phyloP scores from a whole-genome alignment of 805 yeast genomes.

The Spathaspora boniae region DNA sequence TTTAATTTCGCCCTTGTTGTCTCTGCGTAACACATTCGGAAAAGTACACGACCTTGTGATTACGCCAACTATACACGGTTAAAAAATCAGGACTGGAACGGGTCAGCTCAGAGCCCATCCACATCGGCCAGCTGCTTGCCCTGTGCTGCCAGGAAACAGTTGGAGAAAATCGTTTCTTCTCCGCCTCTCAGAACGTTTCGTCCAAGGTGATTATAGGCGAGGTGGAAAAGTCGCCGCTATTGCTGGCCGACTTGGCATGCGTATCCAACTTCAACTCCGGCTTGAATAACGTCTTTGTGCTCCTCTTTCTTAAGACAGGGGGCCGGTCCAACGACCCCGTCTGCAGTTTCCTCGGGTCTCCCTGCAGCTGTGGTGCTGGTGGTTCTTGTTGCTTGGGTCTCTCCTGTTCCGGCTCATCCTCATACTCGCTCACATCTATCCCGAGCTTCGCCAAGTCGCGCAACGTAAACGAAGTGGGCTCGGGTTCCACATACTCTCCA shows the following conservation, averaged over 20 bases:
- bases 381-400: slow-evolving; percentile 15
- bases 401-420: slow-evolving; percentile 19
- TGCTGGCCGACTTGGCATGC: not conserved
- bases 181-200: slow-evolving; percentile 26
- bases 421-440: slow-evolving; percentile 24
- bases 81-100: no score
- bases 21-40: no score
- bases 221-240: slow-evolving; percentile 3
- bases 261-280: slow-evolving; percentile 28
- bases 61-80: no score
- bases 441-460: slow-evolving; percentile 29
- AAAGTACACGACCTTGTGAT: no score
- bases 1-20: no score
- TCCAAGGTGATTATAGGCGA: slow-evolving; percentile 40
- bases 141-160: no score
- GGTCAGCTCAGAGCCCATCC: no score
- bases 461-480: slow-evolving; percentile 27
- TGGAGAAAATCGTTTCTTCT: no score
- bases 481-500: slow-evolving; percentile 34
- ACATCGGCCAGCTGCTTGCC: no score
- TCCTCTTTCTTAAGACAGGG: slow-evolving; percentile 19
- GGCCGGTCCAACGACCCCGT: not conserved
- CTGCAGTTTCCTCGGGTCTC: no score
- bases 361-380: no score
- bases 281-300: slow-evolving; percentile 35